phyloP scores from a whole-genome alignment of 2,329 filamentous ascomycete species.

The Diplodia intermedia region DNA sequence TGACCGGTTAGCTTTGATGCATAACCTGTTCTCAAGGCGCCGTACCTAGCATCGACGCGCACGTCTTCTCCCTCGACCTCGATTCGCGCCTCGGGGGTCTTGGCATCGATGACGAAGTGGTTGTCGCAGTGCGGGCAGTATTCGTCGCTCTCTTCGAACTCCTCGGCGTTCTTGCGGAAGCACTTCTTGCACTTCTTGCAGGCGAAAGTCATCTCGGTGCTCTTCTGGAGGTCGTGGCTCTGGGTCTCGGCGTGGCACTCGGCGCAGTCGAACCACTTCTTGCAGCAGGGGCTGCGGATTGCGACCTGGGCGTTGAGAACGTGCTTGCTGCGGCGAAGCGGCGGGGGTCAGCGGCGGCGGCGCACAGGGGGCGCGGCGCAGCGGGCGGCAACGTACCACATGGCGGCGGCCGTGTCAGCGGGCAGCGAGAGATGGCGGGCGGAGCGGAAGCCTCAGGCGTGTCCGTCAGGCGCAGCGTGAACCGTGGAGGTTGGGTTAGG shows the following conservation, averaged over 20 bases:
- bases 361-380: constrained; percentile 10
- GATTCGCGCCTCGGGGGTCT: constrained; percentile 80
- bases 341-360: constrained; percentile 22
- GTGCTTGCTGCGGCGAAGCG: constrained; percentile 75
- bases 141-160: constrained; percentile 97
- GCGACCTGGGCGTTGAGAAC: constrained; percentile 97
- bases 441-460: constrained; percentile 16
- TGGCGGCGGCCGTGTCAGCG: constrained; percentile 34
- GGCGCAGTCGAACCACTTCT: constrained; percentile 98
- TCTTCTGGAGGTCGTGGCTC: constrained; percentile 76
- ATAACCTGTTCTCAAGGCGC: constrained; percentile 33
- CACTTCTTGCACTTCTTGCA: constrained; percentile 99
- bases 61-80: constrained; percentile 92
- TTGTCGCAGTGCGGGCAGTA: constrained; percentile 99
- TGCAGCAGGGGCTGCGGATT: constrained; percentile 94
- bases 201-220: constrained; percentile 88
- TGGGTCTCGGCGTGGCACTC: constrained; percentile 89
- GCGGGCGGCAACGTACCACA: constrained; percentile 40
- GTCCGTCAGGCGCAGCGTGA: background rate
- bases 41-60: constrained; percentile 73
- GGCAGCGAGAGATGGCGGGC: constrained; percentile 3
- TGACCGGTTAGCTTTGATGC: constrained; percentile 8
- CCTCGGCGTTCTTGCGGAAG: constrained; percentile 90
- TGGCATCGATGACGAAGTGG: constrained; percentile 92
- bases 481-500: constrained; percentile 1